Evolutionary conservation across 225 moss, liverwort and hornwort species (phyloP).

Genomic region (Sphagnum contortum): DNA sequence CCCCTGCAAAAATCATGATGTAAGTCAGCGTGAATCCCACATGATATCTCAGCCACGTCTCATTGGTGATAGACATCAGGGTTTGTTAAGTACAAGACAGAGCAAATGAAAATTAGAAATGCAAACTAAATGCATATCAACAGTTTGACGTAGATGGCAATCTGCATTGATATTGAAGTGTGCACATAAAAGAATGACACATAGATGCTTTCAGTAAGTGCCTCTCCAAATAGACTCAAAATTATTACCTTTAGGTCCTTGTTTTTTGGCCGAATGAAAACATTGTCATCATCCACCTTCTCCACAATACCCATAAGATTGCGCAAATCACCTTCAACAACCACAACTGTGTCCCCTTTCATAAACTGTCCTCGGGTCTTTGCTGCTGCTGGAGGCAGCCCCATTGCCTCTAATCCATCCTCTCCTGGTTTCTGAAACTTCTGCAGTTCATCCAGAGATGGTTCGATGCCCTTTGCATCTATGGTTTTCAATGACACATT

Average conservation of each 20-base stretch:
- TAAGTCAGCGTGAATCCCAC: no score
- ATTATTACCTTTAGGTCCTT: constrained; percentile 40
- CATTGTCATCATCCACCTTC: constrained; percentile 88
- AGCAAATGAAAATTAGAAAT: no score
- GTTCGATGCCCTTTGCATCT: constrained; percentile 85
- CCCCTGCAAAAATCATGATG: constrained; percentile 21
- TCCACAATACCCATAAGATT: constrained; percentile 86
- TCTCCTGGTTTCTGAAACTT: constrained; percentile 96
- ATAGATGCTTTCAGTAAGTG: no score
- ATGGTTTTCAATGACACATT: constrained; percentile 78
- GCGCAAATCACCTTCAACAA: constrained; percentile 84
- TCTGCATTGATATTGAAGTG: no score
- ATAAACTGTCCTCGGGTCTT: constrained; percentile 79
- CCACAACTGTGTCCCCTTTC: constrained; percentile 89
- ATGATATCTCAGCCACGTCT: no score
- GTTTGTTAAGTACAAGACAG: no score
- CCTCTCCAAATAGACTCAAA: not conserved
- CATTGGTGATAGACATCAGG: no score
- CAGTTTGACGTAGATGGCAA: no score
- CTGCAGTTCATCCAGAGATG: constrained; percentile 83
- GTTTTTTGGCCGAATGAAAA: constrained; percentile 64
- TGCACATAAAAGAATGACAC: no score
- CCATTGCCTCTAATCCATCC: constrained; percentile 66
- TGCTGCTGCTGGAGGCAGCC: constrained; percentile 61
- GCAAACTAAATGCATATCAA: no score